Percentiles rank a stretch among this genome's conserved stretches.
Conservation (phyloP, 805 yeast species). For the Barnettozyma californica region DNA sequence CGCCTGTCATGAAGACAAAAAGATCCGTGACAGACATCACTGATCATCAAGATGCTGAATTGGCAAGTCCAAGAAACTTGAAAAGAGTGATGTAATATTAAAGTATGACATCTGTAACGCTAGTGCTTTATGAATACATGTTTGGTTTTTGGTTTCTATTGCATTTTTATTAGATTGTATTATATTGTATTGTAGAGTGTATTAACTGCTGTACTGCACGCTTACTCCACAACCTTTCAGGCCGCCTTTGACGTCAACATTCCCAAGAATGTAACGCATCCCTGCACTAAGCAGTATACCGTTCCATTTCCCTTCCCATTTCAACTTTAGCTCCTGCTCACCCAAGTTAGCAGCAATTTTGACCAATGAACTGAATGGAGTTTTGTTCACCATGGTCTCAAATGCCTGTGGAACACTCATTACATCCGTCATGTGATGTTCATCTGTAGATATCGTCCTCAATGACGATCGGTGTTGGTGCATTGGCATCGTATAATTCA, state of each 20-base stretch:
- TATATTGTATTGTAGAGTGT: not conserved
- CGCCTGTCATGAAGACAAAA: constrained; percentile 14
- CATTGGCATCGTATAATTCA: not conserved
- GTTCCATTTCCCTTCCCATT: constrained; percentile 87
- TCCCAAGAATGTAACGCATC: constrained; percentile 37
- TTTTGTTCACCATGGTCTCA: constrained; percentile 42
- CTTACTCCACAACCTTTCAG: constrained; percentile 51
- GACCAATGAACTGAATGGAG: constrained; percentile 63
- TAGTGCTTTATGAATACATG: not conserved
- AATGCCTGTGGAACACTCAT: constrained; percentile 45
- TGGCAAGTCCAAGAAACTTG: constrained; percentile 20
- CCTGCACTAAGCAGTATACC: constrained; percentile 81
- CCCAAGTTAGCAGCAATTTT: constrained; percentile 68
- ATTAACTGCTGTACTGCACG: constrained; percentile 44
- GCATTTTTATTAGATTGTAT: not conserved
- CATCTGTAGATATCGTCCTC: constrained; percentile 29
- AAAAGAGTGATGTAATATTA: constrained; percentile 18
- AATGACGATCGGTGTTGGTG: constrained; percentile 1
- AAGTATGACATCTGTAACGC: not conserved
- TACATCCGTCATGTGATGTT: constrained; percentile 26
- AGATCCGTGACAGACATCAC: constrained; percentile 22
- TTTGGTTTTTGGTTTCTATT: not conserved
- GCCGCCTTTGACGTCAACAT: constrained; percentile 35
- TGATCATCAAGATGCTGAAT: constrained; percentile 22
- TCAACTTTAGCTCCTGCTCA: constrained; percentile 51